phyloP scores from a whole-genome alignment of 192 early-diverging fungal species.

The Hyaloraphidium curvatum region DNA sequence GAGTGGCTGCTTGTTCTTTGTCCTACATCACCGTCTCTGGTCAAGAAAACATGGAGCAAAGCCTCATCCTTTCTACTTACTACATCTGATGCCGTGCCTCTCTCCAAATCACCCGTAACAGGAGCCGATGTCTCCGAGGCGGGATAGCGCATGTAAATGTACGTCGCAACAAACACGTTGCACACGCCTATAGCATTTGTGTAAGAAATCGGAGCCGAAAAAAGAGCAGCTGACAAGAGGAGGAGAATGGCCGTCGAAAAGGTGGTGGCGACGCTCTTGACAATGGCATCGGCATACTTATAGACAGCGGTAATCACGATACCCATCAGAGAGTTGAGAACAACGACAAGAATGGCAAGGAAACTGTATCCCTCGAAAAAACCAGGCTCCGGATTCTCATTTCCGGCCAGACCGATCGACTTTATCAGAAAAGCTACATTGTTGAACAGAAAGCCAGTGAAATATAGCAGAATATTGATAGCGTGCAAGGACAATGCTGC shows the following conservation, averaged over 20 bases:
- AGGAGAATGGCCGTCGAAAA: constrained; percentile 2
- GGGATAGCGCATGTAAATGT: too few relatives aligned
- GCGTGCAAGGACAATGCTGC: constrained; percentile 3
- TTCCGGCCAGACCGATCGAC: too few relatives aligned
- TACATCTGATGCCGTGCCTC: too few relatives aligned
- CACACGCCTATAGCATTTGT: too few relatives aligned
- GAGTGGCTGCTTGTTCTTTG: too few relatives aligned
- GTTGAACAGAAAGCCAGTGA: constrained; percentile 4
- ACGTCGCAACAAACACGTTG: too few relatives aligned
- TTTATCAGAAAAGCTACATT: not conserved
- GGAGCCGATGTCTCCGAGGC: too few relatives aligned
- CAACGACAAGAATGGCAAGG: not conserved
- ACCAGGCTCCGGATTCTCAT: not conserved
- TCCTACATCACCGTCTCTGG: too few relatives aligned
- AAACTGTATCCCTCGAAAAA: constrained; percentile 8
- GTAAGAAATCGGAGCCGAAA: too few relatives aligned
- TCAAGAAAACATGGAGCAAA: too few relatives aligned
- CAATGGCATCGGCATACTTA: constrained; percentile 9
- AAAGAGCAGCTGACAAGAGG: constrained; percentile 1
- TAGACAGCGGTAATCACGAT: constrained; percentile 8
- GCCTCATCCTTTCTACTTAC: too few relatives aligned
- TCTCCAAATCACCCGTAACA: too few relatives aligned
- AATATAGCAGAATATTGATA: constrained; percentile 6
- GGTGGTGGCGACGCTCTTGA: constrained; percentile 5
- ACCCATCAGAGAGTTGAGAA: constrained; percentile 7